Evolutionary conservation across 768 basidiomycete species (phyloP), one percentile per base, ranked within the genome.

Genomic region (Calocybe cyanea): DNA sequence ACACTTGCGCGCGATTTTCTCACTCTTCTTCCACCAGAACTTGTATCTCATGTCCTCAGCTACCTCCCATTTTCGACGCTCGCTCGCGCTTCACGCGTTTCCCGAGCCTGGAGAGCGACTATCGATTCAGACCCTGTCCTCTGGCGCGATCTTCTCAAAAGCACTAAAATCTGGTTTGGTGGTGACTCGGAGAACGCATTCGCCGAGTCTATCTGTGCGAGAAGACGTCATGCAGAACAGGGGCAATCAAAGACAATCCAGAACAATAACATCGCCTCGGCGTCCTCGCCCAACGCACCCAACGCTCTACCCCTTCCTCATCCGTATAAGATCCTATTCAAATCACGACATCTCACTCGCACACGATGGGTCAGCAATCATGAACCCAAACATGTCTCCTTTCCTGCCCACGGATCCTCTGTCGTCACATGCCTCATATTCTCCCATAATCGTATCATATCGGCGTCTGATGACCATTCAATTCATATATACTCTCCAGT

Each of bases 371-470:
- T 88, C 13, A 75, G 75, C 40, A 82, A 83, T 59, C 70, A 78
- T 19, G 74, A 81, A 47, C 89, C 85, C 11, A 86, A 80, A 53
- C 85, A 88, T 46, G 71, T 84, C 41, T 83, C 85, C 3, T 95
- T 98, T 70, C 76, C 85, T 1, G 93, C 93, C 9, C 89, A 93
- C 55, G 91, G 92, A 0, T 80, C 80, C 36, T 83, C 86, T 18
- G 95, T 97, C 50, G 92, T 99, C 61, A 99, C 95, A 33, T 96
- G 93, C 63, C 81, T 97, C 37, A 80, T 97, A 56, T 91, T 99
- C 70, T 96, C 95, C 40, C 82, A 83, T 49, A 88, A 89, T 23
- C 91, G 94, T 50, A 92, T 99, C 67, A 92, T 99, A 58, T 93
- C 91, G 9, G 94, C 95, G 9, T 95, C 92, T 0, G 95, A 99